Evolutionary conservation across 1,284 basidiomycete species (phyloP).

Genomic region (Exobasidium rhododendri): DNA sequence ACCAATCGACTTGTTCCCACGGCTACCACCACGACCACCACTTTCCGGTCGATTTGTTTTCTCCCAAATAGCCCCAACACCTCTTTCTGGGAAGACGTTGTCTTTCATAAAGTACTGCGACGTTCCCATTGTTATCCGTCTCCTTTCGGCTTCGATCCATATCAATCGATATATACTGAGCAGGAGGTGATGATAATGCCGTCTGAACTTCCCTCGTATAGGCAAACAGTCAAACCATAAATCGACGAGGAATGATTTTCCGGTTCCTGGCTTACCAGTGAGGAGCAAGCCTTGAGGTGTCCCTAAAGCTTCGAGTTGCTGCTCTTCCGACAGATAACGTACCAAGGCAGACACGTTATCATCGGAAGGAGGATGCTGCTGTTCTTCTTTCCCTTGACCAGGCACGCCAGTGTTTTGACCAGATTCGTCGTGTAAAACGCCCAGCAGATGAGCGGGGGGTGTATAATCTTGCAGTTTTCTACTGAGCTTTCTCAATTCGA

Average conservation of each 20-base stretch:
- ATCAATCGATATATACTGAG: conserved; percentile 68
- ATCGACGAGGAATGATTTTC: conserved; percentile 66
- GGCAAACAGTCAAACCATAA: conserved; percentile 66
- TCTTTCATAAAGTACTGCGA: conserved; percentile 22
- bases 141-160: conserved; percentile 62
- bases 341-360: conserved; percentile 57
- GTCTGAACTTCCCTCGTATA: conserved; percentile 64
- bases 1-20: conserved; percentile 4
- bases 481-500: conserved; percentile 62
- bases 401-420: conserved; percentile 17
- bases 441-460: conserved; percentile 56
- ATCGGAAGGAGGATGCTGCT: conserved; percentile 19
- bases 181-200: conserved; percentile 69
- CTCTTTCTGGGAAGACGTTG: conserved; percentile 26
- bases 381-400: not conserved
- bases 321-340: conserved; percentile 62
- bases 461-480: conserved; percentile 60
- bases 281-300: conserved; percentile 63
- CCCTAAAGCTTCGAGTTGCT: conserved; percentile 63
- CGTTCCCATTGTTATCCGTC: conserved; percentile 49
- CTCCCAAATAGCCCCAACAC: conserved; percentile 53
- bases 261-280: conserved; percentile 61
- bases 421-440: conserved; percentile 32
- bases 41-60: conserved; percentile 51
- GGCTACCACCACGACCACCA: not conserved